Evolutionary conservation across 495 filamentous ascomycete genomes (phyloP), one percentile per base, ranked within the genome.

Genomic region (Penicillium crystallinum): DNA sequence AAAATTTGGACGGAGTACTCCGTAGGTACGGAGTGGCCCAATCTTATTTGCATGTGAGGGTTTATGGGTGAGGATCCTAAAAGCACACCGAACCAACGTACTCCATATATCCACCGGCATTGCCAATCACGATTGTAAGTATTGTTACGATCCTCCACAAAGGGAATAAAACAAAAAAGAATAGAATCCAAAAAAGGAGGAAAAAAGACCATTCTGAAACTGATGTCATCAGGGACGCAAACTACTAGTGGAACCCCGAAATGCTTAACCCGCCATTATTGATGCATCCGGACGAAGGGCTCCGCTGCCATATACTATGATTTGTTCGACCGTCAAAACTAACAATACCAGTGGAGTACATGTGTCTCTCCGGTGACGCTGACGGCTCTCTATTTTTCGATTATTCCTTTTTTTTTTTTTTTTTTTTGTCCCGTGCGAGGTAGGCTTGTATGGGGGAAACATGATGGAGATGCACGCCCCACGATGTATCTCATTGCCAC

Each of bases 221-320:
- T 62, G 59, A 65, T 62, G 53, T 62, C 62, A 60, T 59, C 54
- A 57, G 59, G 59, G 59, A 59, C 62, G 47, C 62, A 54, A 55
- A 48, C 56, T 55, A 36, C 33, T 35, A 12, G 49, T 39, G 56
- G 59, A 29, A n/a, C 27, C 4, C 9, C 8, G 18, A 52, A 63
- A 66, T 66, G 63, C 63, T 66, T 66, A 66, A 61, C 54, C 47
- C 36, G 62, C 54, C 60, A 57, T 66, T 59, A 66, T 63, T 66
- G 63, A 66, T 61, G 63, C 63, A 63, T 66, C 38, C 63, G 60
- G 57, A 46, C n/a, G 5, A 47, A 22, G 49, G 50, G 43, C 49
- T 54, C 45, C 57, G 46, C 56, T 48, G 50, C 41, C 36, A 25
- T 27, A 53, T 41, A 46, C 48, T 46, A 45, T 59, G 56, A 61